Conservation (phyloP, 2,329 filamentous ascomycete genomes). For the Stachybotrys elegans region DNA sequence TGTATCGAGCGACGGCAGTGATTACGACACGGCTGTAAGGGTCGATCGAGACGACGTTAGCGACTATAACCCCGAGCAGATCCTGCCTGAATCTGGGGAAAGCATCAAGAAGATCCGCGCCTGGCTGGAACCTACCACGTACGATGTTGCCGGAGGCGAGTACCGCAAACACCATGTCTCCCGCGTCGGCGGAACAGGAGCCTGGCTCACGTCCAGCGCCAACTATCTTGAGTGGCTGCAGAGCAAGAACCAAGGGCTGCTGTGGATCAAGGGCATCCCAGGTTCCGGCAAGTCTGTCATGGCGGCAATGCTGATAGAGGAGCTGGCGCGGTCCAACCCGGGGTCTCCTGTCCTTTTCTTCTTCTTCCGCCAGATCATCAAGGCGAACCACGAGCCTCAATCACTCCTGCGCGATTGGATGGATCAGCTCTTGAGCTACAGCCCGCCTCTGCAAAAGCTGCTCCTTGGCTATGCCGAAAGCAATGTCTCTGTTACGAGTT, state of each 20-base stretch:
- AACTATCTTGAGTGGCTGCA: slow-evolving; percentile 13
- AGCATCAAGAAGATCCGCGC: slow-evolving; percentile 12
- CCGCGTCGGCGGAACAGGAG: slow-evolving; percentile 14
- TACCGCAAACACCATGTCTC: slow-evolving; percentile 19
- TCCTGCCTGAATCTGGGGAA: not conserved
- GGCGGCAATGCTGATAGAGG: slow-evolving; percentile 20
- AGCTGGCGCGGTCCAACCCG: slow-evolving; percentile 7
- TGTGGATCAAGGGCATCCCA: slow-evolving; percentile 30
- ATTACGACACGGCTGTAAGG: too few species aligned
- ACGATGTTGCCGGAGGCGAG: slow-evolving; percentile 18
- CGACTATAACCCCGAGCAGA: not conserved
- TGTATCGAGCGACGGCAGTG: too few species aligned
- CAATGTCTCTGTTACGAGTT: slow-evolving; percentile 1
- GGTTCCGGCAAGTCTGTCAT: slow-evolving; percentile 33
- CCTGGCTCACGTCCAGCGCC: slow-evolving; percentile 11
- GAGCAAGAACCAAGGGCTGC: slow-evolving; percentile 10
- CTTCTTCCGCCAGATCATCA: slow-evolving; percentile 34
- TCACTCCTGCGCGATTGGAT: slow-evolving; percentile 28
- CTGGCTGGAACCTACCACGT: slow-evolving; percentile 25
- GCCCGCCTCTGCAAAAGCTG: slow-evolving; percentile 20
- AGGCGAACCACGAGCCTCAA: slow-evolving; percentile 24
- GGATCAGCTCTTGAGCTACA: slow-evolving; percentile 24
- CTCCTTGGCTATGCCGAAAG: slow-evolving; percentile 12
- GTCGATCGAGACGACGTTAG: not conserved
- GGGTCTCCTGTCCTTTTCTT: slow-evolving; percentile 27